These are phyloP conservation scores for Ammopiptanthus mongolicus DNA, from an alignment of 306 rosid species.

Conservation along the genomic window DNA sequence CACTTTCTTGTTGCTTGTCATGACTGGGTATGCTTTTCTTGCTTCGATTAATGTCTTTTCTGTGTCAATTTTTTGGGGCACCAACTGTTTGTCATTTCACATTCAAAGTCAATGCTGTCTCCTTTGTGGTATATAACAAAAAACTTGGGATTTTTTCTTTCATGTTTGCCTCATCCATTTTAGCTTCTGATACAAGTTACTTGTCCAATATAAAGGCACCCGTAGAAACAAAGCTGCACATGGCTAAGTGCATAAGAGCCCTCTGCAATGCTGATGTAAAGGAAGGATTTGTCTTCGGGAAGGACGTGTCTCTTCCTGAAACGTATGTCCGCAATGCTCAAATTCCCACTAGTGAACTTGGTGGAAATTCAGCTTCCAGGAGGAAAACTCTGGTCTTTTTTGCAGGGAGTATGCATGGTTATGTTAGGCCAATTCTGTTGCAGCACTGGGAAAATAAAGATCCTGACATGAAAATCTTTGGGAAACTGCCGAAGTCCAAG, in stretches of 20 bases:
- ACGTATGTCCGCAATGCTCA: slow-evolving; percentile 38
- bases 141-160: neutral
- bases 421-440: slow-evolving; percentile 61
- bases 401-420: slow-evolving; percentile 81
- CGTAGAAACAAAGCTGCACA: slow-evolving; percentile 45
- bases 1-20: slow-evolving; percentile 95
- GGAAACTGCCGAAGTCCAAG: slow-evolving; percentile 44
- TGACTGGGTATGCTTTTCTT: slow-evolving; percentile 67
- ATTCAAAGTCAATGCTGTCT: neutral
- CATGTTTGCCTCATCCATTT: neutral
- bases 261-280: slow-evolving; percentile 79
- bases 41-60: neutral
- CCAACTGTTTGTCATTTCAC: neutral
- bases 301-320: slow-evolving; percentile 83
- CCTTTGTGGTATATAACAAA: neutral
- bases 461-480: slow-evolving; percentile 84
- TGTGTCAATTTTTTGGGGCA: neutral
- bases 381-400: slow-evolving; percentile 68
- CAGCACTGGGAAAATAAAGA: slow-evolving; percentile 88
- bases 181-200: slow-evolving; percentile 14
- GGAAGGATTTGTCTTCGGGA: slow-evolving; percentile 79
- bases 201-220: slow-evolving; percentile 52
- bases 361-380: slow-evolving; percentile 55
- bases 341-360: slow-evolving; percentile 52
- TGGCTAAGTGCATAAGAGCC: slow-evolving; percentile 73